phyloP scores from a whole-genome alignment of 1,284 basidiomycete species.

The Leccinum solheimii region DNA sequence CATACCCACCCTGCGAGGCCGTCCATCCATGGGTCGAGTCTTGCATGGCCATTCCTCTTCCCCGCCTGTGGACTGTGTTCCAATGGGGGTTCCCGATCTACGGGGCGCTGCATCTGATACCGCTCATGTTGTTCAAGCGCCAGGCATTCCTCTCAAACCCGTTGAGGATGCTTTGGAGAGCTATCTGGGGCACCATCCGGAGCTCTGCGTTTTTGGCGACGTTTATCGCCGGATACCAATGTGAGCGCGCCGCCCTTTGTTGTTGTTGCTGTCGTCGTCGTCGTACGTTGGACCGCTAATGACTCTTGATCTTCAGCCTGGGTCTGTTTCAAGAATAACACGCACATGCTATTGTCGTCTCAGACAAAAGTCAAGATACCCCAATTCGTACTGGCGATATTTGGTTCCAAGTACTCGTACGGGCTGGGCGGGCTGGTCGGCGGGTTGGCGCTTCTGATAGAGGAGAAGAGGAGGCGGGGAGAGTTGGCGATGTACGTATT shows the following conservation, averaged over 20 bases:
- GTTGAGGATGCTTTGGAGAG: slow-evolving; percentile 59
- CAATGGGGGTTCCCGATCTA: slow-evolving; percentile 87
- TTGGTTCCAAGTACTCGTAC: slow-evolving; percentile 72
- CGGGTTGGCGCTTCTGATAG: slow-evolving; percentile 82
- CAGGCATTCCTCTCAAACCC: slow-evolving; percentile 63
- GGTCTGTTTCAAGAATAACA: slow-evolving; percentile 74
- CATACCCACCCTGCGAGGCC: slow-evolving; percentile 63
- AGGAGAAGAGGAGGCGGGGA: slow-evolving; percentile 78
- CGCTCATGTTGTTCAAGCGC: slow-evolving; percentile 77
- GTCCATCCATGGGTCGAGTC: slow-evolving; percentile 81
- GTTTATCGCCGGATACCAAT: slow-evolving; percentile 86
- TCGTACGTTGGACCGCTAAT: neutral
- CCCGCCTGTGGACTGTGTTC: slow-evolving; percentile 81
- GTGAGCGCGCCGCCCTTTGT: slow-evolving; percentile 42
- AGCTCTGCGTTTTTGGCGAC: slow-evolving; percentile 88
- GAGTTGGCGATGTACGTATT: slow-evolving; percentile 95
- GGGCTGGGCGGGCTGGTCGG: slow-evolving; percentile 77
- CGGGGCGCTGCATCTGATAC: slow-evolving; percentile 88
- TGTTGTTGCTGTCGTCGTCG: neutral
- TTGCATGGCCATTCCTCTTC: slow-evolving; percentile 66
- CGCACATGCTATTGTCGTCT: slow-evolving; percentile 51
- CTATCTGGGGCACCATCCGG: slow-evolving; percentile 73
- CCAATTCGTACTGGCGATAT: slow-evolving; percentile 48
- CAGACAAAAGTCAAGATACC: slow-evolving; percentile 46
- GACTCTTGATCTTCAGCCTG: slow-evolving; percentile 45